phyloP scores from a whole-genome alignment of 179 eudicot genomes.

The Patellifolia procumbens region DNA sequence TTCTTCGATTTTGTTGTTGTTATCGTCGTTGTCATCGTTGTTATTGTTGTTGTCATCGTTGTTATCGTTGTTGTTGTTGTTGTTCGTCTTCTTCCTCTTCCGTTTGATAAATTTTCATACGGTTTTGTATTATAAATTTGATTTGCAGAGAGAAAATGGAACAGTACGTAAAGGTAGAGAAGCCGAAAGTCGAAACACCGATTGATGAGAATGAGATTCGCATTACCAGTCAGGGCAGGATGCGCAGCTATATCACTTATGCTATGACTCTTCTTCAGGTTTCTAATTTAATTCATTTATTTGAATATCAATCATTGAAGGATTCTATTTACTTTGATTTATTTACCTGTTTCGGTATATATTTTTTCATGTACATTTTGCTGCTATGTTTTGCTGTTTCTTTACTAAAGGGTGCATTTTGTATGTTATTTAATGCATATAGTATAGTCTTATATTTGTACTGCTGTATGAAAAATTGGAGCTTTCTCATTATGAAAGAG shows the following conservation, averaged over 20 bases:
- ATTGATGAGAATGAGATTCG: constrained; percentile 96
- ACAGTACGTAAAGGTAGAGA: constrained; percentile 90
- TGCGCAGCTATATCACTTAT: constrained; percentile 91
- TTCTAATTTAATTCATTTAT: neutral
- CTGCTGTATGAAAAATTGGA: too few relatives aligned
- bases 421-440: too few relatives aligned
- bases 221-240: constrained; percentile 96
- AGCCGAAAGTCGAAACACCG: constrained; percentile 83
- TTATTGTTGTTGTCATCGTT: too few relatives aligned
- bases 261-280: constrained; percentile 93
- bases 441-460: too few relatives aligned
- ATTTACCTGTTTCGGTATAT: neutral
- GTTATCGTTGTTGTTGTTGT: too few relatives aligned
- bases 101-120: too few relatives aligned
- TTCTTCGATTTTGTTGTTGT: too few relatives aligned
- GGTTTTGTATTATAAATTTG: neutral
- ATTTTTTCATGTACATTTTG: too few relatives aligned
- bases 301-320: neutral
- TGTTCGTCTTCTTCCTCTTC: neutral
- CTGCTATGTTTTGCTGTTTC: too few relatives aligned
- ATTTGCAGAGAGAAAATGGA: constrained; percentile 54
- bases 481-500: neutral
- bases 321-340: too few relatives aligned
- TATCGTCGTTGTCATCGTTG: too few relatives aligned
- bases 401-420: too few relatives aligned